Evolutionary conservation across 345 rosid species (phyloP), one percentile per base, ranked within the genome.

Genomic region (Eucalyptus pumila): DNA sequence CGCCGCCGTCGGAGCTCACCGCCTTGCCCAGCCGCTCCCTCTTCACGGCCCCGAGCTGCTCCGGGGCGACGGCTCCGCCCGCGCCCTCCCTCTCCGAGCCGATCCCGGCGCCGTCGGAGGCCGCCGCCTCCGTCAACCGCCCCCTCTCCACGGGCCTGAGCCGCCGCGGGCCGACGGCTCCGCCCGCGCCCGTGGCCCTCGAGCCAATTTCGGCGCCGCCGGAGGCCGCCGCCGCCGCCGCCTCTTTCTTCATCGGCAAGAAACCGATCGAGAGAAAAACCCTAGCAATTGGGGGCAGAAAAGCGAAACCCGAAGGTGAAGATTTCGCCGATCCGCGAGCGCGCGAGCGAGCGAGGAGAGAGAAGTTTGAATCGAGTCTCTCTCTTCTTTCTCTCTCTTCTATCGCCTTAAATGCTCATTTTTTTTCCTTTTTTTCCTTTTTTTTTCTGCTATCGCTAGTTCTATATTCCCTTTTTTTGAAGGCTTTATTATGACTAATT

Each of bases 71-170:
- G 51, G 14, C 21, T 86, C 37, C 88, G 50, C 23, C 58, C 8
- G 1, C 88, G 14, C 50, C 27, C n/a, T 12, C 54, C 62, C 45
- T 52, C 54, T 23, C 40, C 14, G 88, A 7, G 40, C 19, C 88
- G 12, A 23, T 27, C 85, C 85, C 42, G n/a, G 88, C 58, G 21
- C 83, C 85, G 62, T 88, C 89, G 89, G 86, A 44, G 72, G 88
- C 51, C 13, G 47, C 80, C 9, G 88, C 11, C 85, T 85, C 51
- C 13, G 76, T 88, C 86, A 87, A 52, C 37, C 88, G 86, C 69
- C 87, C 91, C 6, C 91, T 88, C 88, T 88, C 91, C 51, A 87
- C 91, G 19, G 87, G 86, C 89, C 89, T 50, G 88, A 85, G 88
- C 48, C 50, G 86, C 87, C 58, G 88, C 51, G 52, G 56, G 37